Evolutionary conservation across 1,284 basidiomycete genomes (phyloP), one percentile per base, ranked within the genome.

Genomic region (Ceratobasidium sp.): DNA sequence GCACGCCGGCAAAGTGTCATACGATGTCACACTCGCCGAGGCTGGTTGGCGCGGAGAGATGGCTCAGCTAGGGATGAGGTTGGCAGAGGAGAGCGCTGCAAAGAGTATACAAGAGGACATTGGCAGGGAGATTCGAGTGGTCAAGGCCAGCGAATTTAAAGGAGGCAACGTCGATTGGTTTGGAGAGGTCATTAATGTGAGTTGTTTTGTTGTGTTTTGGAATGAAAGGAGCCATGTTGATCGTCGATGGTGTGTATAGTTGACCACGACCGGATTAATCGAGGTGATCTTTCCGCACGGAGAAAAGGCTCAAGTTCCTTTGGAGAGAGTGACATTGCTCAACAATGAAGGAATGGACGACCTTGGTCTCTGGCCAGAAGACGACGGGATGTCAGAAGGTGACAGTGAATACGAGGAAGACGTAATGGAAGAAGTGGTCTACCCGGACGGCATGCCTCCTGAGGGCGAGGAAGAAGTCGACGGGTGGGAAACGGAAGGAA

Each of bases 111-210:
- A 62, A 9, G 74, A 70, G 48, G 46, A 41, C 41, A 53, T 48
- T 28, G 73, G 71, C 30, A 43, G 48, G 34, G 57, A 72, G 39
- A 34, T 55, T 16, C 55, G 59, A 48, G 46, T 78, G 74, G 36
- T 82, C 75, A 75, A 83, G 43, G 76, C 80, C 48, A 3, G 80
- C 80, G n/a, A 82, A 75, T 26, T 78, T 73, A 82, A 89, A 73
- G 78, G 84, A 14, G 57, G 39, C 21, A 62, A 62, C 1, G 77
- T 91, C 26, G 80, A 83, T 60, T 93, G 92, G 92, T 86, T 92
- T 70, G 92, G 92, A 12, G 91, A 93, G 81, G 91, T 93, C n/a
- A 85, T 85, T 6, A 84, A 86, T 77, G 92, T 92, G 81, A 73
- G 88, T 82, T 16, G 55, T 52, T 59, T 76, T 67, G 50, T 34